phyloP scores from a whole-genome alignment of 177 flowering plant genomes.

The Vitis hybrid region DNA sequence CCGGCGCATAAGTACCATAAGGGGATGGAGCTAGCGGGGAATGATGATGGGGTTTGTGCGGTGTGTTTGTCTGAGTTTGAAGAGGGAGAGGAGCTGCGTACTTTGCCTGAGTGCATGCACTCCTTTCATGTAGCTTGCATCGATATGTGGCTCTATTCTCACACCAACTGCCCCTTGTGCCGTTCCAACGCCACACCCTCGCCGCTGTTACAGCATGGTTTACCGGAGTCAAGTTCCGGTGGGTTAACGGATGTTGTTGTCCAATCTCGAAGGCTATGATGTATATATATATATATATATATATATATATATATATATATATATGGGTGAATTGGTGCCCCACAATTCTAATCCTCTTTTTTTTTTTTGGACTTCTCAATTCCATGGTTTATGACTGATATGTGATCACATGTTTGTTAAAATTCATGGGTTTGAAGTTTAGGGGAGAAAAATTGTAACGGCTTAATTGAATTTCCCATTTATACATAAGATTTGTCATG shows the following conservation, averaged over 20 bases:
- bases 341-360: too few species aligned
- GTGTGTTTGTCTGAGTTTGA: conserved; percentile 28
- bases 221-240: background rate
- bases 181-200: conserved; percentile 23
- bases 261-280: background rate
- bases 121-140: conserved; percentile 28
- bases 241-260: background rate
- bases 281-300: too few species aligned
- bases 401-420: too few species aligned
- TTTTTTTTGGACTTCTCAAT: too few species aligned
- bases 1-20: conserved; percentile 25
- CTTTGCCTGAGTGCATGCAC: conserved; percentile 31
- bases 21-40: conserved; percentile 6
- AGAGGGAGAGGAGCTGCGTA: conserved; percentile 28
- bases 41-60: conserved; percentile 27
- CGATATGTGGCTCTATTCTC: conserved; percentile 40
- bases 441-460: too few species aligned
- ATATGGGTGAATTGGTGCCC: background rate
- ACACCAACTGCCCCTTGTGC: conserved; percentile 31
- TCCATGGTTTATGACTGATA: too few species aligned
- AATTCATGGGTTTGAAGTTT: too few species aligned
- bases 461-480: too few species aligned
- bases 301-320: background rate
- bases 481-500: too few species aligned
- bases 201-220: background rate